Percentiles rank a stretch among this genome's conserved stretches.
phyloP scores from a whole-genome alignment of 2,329 filamentous ascomycete species.

The Stenocarpella maydis region DNA sequence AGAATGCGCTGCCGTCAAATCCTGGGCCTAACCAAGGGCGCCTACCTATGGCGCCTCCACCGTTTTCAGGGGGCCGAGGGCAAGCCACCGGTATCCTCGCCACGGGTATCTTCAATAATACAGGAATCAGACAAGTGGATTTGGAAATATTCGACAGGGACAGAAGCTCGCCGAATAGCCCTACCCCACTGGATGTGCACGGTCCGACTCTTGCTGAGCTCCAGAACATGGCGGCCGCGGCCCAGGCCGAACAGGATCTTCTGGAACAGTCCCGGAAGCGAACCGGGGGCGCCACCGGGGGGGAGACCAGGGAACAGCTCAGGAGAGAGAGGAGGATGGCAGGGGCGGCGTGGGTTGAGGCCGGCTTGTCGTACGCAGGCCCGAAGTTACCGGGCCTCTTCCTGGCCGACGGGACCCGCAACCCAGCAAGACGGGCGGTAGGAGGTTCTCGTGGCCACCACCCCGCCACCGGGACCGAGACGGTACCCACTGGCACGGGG shows the following conservation, averaged over 20 bases:
- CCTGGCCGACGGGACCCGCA: neutral
- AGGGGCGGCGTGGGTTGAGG: neutral
- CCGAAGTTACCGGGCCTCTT: neutral
- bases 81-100: no score
- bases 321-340: neutral
- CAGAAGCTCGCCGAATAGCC: neutral
- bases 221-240: no score
- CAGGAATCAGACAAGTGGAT: neutral
- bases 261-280: neutral
- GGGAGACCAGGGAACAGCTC: neutral
- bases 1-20: neutral
- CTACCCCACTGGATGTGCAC: neutral
- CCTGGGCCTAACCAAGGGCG: neutral
- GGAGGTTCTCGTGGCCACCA: neutral
- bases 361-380: neutral
- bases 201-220: neutral
- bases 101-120: neutral
- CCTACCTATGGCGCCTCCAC: neutral
- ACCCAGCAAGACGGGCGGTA: neutral
- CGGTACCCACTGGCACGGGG: neutral
- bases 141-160: neutral
- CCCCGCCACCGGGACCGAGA: neutral
- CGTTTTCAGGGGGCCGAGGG: neutral
- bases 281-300: neutral
- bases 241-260: neutral